Base-by-base conservation (phyloP, 1,284 basidiomycete species). In the Megacollybia platyphylla region DNA sequence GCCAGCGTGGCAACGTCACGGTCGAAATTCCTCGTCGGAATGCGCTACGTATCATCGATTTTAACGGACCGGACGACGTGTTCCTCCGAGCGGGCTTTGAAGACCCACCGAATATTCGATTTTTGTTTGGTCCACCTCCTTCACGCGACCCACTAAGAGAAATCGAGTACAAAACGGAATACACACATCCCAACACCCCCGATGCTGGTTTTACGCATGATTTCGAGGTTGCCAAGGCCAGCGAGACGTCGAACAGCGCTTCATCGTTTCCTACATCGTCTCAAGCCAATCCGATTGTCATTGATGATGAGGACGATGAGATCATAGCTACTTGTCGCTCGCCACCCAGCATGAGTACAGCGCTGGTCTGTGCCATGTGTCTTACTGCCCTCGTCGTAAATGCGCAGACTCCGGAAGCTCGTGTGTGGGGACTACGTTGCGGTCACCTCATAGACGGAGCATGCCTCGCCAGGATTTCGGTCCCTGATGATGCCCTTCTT, bases 401-500 rank as follows among this genome's bases (percentile, higher is more conserved):
- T 17, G 49, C 41, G 10, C 44, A 54, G 5, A 58, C 57, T 8
- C 57, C 56, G 2, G 60, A 60, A 7, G 47, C 52, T n/a, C 65
- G 69, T 36, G 58, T 86, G 3, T 86, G 80, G 81, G 74, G 70
- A 2, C 57, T 87, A 43, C 65, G 79, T 31, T 87, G 83, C 45
- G 83, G 83, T 0, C 83, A 87, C 52, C 59, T 87, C 51, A 65
- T 87, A 2, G 84, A 87, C 50, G 84, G 81, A 36, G 80, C 79
- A 54, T 87, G 83, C 49, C 57, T 80, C 4, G 67, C 69, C 44
- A 62, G 66, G 48, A 47, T 85, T 36, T 74, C 73, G 52, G 58
- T 61, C 18, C 79, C 80, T 1, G 37, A 44, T 3, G 45, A 52
- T n/a, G 50, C 54, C 13, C 43, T 44, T 11, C 30, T 39, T 10